Conservation (phyloP, 83 land plant species). For the Thuja plicata region DNA sequence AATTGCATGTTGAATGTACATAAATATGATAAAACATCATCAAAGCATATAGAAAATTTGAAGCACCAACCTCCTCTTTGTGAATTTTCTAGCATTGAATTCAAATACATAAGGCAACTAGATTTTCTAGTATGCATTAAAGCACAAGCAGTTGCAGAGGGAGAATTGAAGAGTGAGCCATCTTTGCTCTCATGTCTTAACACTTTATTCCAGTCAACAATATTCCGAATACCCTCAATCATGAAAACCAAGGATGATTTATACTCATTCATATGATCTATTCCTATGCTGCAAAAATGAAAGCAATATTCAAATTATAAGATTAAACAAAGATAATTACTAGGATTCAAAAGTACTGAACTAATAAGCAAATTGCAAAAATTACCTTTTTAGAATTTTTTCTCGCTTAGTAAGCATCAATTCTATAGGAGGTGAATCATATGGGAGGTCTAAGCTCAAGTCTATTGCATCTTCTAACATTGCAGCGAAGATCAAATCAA, state of each 20-base stretch:
- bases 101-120: too few species aligned
- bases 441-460: constrained; percentile 53
- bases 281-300: too few species aligned
- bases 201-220: too few species aligned
- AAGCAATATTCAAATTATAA: not conserved
- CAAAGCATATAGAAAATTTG: not conserved
- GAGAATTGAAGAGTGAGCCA: too few species aligned
- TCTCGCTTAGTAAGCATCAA: not conserved
- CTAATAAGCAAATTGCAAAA: not conserved
- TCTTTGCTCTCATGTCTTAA: too few species aligned
- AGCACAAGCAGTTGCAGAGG: too few species aligned
- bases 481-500: constrained; percentile 72
- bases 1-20: not conserved
- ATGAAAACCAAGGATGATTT: too few species aligned
- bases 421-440: not conserved
- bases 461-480: constrained; percentile 64
- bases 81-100: too few species aligned
- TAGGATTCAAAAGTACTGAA: not conserved
- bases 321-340: not conserved
- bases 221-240: too few species aligned
- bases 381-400: constrained; percentile 25
- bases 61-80: too few species aligned
- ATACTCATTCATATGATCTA: too few species aligned
- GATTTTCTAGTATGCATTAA: too few species aligned
- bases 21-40: not conserved